These are phyloP conservation scores for Coniophora puteana DNA, from an alignment of 1,284 basidiomycete genomes.

Conservation along the genomic window DNA sequence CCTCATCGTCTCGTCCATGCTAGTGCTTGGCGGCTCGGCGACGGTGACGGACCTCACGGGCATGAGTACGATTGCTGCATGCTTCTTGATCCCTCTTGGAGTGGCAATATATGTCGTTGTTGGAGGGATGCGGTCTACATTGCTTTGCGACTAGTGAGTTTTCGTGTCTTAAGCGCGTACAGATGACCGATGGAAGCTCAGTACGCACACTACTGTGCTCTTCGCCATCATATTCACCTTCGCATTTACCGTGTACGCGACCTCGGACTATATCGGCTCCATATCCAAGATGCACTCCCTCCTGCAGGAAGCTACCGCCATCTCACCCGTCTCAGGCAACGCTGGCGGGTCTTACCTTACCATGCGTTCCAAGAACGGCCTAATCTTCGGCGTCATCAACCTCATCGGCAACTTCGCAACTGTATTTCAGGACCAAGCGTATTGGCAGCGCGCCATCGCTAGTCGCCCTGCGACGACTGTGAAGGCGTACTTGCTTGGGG, in stretches of 20 bases:
- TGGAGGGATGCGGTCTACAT: slow-evolving; percentile 60
- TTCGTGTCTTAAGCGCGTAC: slow-evolving; percentile 13
- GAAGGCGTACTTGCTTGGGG: slow-evolving; percentile 86
- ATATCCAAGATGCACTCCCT: slow-evolving; percentile 56
- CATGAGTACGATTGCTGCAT: slow-evolving; percentile 79
- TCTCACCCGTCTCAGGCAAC: slow-evolving; percentile 59
- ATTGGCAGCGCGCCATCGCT: slow-evolving; percentile 88
- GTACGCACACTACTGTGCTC: slow-evolving; percentile 77
- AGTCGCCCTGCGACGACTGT: slow-evolving; percentile 79
- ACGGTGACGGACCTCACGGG: slow-evolving; percentile 80
- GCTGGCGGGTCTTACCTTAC: slow-evolving; percentile 70
- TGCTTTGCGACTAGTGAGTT: slow-evolving; percentile 57
- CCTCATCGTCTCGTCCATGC: slow-evolving; percentile 65
- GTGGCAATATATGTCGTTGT: slow-evolving; percentile 59
- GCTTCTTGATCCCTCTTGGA: slow-evolving; percentile 70
- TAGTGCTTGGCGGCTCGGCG: slow-evolving; percentile 68
- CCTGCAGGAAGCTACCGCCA: slow-evolving; percentile 44
- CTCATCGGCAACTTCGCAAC: slow-evolving; percentile 81
- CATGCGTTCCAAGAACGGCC: slow-evolving; percentile 76
- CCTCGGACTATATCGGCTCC: slow-evolving; percentile 60
- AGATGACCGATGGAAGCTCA: slow-evolving; percentile 22
- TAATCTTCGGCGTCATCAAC: slow-evolving; percentile 90
- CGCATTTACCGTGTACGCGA: slow-evolving; percentile 74
- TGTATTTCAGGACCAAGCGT: slow-evolving; percentile 75
- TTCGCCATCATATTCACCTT: slow-evolving; percentile 78